Evolutionary conservation across 495 filamentous ascomycete genomes (phyloP).

Genomic region (Penicillium desertorum): DNA sequence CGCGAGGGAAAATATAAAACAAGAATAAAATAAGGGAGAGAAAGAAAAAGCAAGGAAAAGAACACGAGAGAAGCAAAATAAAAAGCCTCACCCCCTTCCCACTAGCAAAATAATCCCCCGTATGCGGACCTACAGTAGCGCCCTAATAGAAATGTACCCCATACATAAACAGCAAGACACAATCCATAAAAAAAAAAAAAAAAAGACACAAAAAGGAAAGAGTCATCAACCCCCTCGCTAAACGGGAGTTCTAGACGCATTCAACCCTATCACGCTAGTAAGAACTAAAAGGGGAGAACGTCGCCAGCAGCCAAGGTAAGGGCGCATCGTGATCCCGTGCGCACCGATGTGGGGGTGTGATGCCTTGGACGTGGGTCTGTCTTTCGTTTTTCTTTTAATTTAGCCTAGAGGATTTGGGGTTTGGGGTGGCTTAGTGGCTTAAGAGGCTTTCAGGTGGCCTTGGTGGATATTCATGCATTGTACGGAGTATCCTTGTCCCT

Average conservation of each 20-base stretch:
- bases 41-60: neutral
- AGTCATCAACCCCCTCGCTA: neutral
- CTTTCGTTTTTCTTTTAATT: neutral
- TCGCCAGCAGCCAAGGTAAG: neutral
- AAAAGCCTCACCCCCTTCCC: neutral
- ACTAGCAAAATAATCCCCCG: conserved; percentile 2
- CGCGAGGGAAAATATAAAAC: no score
- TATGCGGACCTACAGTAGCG: conserved; percentile 5
- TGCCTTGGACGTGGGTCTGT: neutral
- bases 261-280: no score
- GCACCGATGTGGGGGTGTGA: conserved; percentile 7
- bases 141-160: neutral
- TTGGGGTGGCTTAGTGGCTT: neutral
- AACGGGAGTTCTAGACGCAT: conserved; percentile 2
- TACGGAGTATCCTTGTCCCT: neutral
- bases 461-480: neutral
- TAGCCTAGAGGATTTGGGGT: neutral
- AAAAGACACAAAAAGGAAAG: neutral
- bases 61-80: neutral
- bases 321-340: conserved; percentile 5
- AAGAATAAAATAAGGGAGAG: neutral
- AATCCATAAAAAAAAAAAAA: neutral
- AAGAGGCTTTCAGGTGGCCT: neutral
- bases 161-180: neutral
- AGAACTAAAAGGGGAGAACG: neutral